phyloP scores from a whole-genome alignment of 208 protist species.

The Kentomonas sorsogonicus region DNA sequence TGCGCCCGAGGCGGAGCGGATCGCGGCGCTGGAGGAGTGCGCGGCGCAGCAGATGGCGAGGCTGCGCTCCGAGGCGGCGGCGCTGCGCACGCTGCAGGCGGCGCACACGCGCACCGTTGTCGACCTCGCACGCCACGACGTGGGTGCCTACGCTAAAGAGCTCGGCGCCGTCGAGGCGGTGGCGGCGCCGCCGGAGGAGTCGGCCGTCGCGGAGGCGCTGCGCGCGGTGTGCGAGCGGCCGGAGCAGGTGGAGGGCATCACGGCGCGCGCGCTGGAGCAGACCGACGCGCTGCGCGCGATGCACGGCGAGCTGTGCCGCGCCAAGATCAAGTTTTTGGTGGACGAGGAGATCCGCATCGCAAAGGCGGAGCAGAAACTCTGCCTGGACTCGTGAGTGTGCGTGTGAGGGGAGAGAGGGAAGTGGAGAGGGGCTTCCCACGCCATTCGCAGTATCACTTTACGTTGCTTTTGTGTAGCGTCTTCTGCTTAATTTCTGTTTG shows the following conservation, averaged over 20 bases:
- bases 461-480: too few relatives aligned
- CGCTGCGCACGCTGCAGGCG: not conserved
- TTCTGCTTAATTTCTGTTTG: not conserved
- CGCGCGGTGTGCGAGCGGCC: not conserved
- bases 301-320: not conserved
- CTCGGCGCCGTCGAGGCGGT: not conserved
- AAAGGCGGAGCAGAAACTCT: not conserved
- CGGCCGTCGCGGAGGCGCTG: not conserved
- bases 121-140: not conserved
- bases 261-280: too few relatives aligned
- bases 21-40: not conserved
- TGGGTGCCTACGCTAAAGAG: not conserved
- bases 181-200: not conserved
- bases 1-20: not conserved
- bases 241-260: not conserved
- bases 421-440: not conserved
- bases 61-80: not conserved
- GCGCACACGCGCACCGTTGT: not conserved
- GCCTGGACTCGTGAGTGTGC: too few relatives aligned
- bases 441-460: too few relatives aligned
- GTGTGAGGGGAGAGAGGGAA: not conserved
- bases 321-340: constrained; percentile 6
- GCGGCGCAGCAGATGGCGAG: not conserved
- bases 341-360: not conserved
- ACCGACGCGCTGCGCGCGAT: too few relatives aligned